These are phyloP conservation scores for Tulasnella sp. DNA, from an alignment of 768 basidiomycete genomes.

Conservation along the genomic window DNA sequence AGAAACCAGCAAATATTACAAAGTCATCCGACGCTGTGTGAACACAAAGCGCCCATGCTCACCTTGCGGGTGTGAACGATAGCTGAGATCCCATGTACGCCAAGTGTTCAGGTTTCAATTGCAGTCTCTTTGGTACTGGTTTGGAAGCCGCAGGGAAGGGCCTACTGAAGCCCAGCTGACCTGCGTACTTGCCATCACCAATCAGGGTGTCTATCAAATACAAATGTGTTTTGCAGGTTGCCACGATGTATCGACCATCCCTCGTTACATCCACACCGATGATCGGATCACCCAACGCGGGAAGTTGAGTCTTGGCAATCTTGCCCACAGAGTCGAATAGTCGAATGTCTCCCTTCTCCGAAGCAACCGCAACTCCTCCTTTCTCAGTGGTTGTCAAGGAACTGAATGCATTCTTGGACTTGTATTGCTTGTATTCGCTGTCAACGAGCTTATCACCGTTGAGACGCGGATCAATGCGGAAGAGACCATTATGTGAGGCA, in stretches of 20 bases:
- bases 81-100: slow-evolving; percentile 86
- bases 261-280: slow-evolving; percentile 88
- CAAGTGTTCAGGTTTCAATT: slow-evolving; percentile 81
- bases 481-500: slow-evolving; percentile 84
- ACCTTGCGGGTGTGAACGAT: slow-evolving; percentile 90
- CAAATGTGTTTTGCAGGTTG: slow-evolving; percentile 88
- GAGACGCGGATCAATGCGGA: slow-evolving; percentile 94
- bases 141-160: slow-evolving; percentile 92
- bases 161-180: slow-evolving; percentile 78
- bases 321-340: slow-evolving; percentile 94
- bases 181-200: slow-evolving; percentile 75
- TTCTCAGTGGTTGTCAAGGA: slow-evolving; percentile 75
- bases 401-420: slow-evolving; percentile 88
- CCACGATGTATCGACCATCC: slow-evolving; percentile 87
- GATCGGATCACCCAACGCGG: slow-evolving; percentile 90
- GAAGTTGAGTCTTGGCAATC: slow-evolving; percentile 96
- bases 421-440: slow-evolving; percentile 90
- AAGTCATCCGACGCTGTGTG: background rate
- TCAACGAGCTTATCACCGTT: slow-evolving; percentile 89
- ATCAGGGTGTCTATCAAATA: slow-evolving; percentile 91
- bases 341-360: slow-evolving; percentile 92
- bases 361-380: slow-evolving; percentile 85
- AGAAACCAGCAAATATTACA: background rate
- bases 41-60: slow-evolving; percentile 16
- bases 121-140: slow-evolving; percentile 77